Conservation (phyloP, 1,139 yeast genomes). For the Suhomyces taliae region DNA sequence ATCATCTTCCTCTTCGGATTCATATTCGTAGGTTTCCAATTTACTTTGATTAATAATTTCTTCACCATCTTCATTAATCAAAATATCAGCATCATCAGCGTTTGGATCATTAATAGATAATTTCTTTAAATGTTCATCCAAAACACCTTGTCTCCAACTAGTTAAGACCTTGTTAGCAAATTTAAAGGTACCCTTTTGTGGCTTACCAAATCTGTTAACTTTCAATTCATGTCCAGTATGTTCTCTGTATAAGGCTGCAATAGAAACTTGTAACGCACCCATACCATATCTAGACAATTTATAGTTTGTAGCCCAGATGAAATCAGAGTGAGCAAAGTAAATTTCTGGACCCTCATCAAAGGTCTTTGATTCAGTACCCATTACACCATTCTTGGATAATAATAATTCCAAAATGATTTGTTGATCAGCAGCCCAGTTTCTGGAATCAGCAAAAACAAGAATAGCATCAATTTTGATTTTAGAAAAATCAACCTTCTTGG, state of each 20-base stretch:
- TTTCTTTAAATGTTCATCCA: conserved; percentile 69
- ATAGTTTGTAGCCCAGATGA: conserved; percentile 86
- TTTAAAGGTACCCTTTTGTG: conserved; percentile 79
- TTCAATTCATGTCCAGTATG: conserved; percentile 77
- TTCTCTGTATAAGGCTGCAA: conserved; percentile 77
- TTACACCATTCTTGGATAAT: conserved; percentile 70
- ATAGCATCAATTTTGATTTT: conserved; percentile 67
- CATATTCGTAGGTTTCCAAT: conserved; percentile 37
- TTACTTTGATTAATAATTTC: conserved; percentile 48
- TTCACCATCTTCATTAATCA: conserved; percentile 49
- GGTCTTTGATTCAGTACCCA: conserved; percentile 75
- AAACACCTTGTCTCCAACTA: conserved; percentile 74
- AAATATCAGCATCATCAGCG: conserved; percentile 48
- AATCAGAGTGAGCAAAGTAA: conserved; percentile 85
- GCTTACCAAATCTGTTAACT: conserved; percentile 80
- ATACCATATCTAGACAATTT: conserved; percentile 78
- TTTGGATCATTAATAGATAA: conserved; percentile 47
- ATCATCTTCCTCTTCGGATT: conserved; percentile 34
- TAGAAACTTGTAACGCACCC: conserved; percentile 87
- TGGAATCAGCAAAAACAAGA: conserved; percentile 76
- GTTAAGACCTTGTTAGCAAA: conserved; percentile 75
- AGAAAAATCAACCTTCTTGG: conserved; percentile 63
- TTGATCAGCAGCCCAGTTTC: conserved; percentile 91
- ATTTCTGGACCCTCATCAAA: conserved; percentile 77
- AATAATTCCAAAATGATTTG: conserved; percentile 79